Evolutionary conservation across 2,329 filamentous ascomycete genomes (phyloP).

Genomic region (Beauveria pseudobassiana): DNA sequence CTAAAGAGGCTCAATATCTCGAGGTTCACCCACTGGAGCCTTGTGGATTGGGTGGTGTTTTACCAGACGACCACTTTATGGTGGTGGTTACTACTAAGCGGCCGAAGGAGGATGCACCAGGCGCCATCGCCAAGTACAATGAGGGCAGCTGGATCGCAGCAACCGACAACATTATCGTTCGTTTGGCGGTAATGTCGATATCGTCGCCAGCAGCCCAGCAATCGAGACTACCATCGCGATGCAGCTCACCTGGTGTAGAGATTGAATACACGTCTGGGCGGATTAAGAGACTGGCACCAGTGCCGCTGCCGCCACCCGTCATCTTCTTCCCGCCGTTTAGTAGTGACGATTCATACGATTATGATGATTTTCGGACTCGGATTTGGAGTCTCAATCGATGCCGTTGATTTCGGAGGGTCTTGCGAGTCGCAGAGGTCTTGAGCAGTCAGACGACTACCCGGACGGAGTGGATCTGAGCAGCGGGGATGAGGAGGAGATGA

Average conservation of each 20-base stretch:
- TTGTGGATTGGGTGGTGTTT: conserved; percentile 51
- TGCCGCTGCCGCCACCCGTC: conserved; percentile 43
- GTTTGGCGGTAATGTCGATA: conserved; percentile 35
- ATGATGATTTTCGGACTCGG: conserved; percentile 23
- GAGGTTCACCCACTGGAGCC: conserved; percentile 40
- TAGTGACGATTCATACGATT: conserved; percentile 28
- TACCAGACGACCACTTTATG: conserved; percentile 58
- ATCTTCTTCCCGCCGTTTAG: conserved; percentile 44
- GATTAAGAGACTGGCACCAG: conserved; percentile 37
- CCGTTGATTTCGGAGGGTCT: conserved; percentile 19
- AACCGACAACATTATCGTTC: conserved; percentile 33
- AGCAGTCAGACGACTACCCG: conserved; percentile 34
- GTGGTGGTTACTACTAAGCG: conserved; percentile 46
- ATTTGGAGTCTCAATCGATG: conserved; percentile 20
- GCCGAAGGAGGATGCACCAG: conserved; percentile 22
- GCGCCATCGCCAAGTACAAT: not conserved
- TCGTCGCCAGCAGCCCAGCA: conserved; percentile 24
- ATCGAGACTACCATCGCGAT: not conserved
- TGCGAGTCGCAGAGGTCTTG: conserved; percentile 27
- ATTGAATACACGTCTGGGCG: conserved; percentile 39
- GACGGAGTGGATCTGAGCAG: conserved; percentile 33
- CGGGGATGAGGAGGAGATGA: conserved; percentile 34
- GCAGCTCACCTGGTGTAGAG: conserved; percentile 20
- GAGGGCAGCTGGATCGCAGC: conserved; percentile 21
- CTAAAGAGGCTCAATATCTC: conserved; percentile 32